These are phyloP conservation scores for Lactarius hatsudake DNA, from an alignment of 768 basidiomycete genomes.

Conservation along the genomic window DNA sequence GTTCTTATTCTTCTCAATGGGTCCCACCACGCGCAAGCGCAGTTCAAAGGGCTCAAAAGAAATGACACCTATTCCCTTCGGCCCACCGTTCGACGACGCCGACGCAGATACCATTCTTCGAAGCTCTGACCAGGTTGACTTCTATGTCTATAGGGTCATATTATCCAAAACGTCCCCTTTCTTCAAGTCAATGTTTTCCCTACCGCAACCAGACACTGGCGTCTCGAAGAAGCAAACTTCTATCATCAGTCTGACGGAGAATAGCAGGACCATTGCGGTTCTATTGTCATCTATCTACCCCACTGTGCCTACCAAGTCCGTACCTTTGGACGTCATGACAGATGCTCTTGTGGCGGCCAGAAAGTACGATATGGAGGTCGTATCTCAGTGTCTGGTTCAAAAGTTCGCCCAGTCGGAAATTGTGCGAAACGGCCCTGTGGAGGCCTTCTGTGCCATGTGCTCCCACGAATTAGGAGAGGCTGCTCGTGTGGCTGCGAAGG, in stretches of 20 bases:
- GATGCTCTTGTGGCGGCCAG: neutral
- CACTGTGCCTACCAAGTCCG: too few species aligned
- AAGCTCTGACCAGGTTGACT: conserved; percentile 13
- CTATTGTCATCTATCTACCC: conserved; percentile 1
- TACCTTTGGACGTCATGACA: neutral
- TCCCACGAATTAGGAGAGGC: neutral
- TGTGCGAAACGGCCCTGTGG: neutral
- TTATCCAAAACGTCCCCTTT: conserved; percentile 14
- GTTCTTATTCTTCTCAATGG: too few species aligned
- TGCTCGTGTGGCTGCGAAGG: conserved; percentile 4
- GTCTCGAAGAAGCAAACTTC: neutral
- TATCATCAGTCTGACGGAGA: conserved; percentile 1
- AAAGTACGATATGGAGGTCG: neutral
- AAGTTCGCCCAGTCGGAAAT: neutral
- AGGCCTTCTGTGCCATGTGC: neutral
- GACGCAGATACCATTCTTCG: conserved; percentile 5
- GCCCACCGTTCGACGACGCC: neutral
- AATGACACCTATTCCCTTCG: neutral
- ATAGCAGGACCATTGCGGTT: neutral
- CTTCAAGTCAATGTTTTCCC: conserved; percentile 8
- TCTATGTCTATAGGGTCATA: neutral
- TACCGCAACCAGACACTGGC: neutral
- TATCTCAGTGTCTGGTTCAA: neutral
- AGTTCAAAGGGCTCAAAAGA: neutral
- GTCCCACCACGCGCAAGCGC: too few species aligned